Evolutionary conservation across 352 stramenopile genomes (phyloP).

Genomic region (Globisporangium polare): DNA sequence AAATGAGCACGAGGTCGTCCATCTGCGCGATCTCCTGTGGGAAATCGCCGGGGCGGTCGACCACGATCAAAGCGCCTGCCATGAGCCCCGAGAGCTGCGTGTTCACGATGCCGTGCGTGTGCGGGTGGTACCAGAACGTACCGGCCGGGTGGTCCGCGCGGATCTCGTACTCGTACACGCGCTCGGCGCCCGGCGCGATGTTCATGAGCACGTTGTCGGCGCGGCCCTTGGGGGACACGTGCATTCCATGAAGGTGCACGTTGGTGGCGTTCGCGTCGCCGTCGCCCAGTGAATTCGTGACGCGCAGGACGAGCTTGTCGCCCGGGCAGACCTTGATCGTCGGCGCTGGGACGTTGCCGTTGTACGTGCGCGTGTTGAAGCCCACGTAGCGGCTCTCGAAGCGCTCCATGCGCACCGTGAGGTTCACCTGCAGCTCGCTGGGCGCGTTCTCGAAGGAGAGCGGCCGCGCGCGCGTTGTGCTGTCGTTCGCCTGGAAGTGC

Average conservation of each 20-base stretch:
- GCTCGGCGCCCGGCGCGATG: slow-evolving; percentile 40
- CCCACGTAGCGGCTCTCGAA: slow-evolving; percentile 71
- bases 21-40: slow-evolving; percentile 45
- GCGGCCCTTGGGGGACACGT: slow-evolving; percentile 47
- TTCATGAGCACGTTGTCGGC: slow-evolving; percentile 61
- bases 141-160: slow-evolving; percentile 58
- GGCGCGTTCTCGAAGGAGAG: slow-evolving; percentile 35
- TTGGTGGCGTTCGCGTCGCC: slow-evolving; percentile 63
- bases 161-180: slow-evolving; percentile 66
- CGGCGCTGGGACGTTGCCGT: slow-evolving; percentile 54
- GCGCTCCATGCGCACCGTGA: slow-evolving; percentile 48
- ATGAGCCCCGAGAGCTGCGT: slow-evolving; percentile 74
- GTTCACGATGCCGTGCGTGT: slow-evolving; percentile 72
- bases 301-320: slow-evolving; percentile 50
- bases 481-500: slow-evolving; percentile 8
- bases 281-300: slow-evolving; percentile 48
- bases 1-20: slow-evolving; percentile 60
- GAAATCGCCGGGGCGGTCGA: slow-evolving; percentile 52
- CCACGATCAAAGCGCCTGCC: slow-evolving; percentile 61
- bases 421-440: slow-evolving; percentile 50
- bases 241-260: slow-evolving; percentile 69
- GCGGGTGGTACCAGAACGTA: slow-evolving; percentile 82
- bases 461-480: slow-evolving; percentile 16
- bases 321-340: slow-evolving; percentile 75
- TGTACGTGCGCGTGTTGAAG: slow-evolving; percentile 76